phyloP scores from a whole-genome alignment of 2,329 filamentous ascomycete genomes.

The Epichloe typhina region DNA sequence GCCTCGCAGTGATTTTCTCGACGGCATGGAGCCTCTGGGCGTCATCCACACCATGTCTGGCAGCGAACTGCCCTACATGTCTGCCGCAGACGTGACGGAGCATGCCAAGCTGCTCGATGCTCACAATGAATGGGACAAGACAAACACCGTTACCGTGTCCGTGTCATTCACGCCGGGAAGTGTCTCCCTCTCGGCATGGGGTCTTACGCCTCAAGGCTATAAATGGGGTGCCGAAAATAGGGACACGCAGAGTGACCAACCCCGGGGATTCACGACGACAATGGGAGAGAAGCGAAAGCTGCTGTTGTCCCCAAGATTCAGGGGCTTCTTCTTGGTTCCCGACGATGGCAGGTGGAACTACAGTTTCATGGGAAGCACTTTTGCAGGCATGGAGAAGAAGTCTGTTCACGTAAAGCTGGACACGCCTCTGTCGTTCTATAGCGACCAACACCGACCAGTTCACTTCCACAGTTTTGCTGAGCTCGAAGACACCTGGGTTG shows the following conservation, averaged over 20 bases:
- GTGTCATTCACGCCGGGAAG: conserved; percentile 95
- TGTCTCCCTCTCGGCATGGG: conserved; percentile 88
- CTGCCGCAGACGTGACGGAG: conserved; percentile 83
- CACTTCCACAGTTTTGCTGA: conserved; percentile 98
- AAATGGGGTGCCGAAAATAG: conserved; percentile 97
- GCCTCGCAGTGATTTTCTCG: conserved; percentile 83
- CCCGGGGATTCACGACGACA: conserved; percentile 77
- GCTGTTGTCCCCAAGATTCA: conserved; percentile 81
- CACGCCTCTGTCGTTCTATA: conserved; percentile 82
- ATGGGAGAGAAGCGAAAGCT: conserved; percentile 96
- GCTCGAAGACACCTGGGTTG: conserved; percentile 92
- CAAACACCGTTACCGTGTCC: conserved; percentile 86
- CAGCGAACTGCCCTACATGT: conserved; percentile 94
- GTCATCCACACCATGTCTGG: conserved; percentile 93
- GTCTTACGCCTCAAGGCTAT: conserved; percentile 80
- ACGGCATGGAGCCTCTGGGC: conserved; percentile 77
- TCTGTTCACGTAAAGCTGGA: conserved; percentile 86
- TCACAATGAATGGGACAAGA: conserved; percentile 53
- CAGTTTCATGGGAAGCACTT: conserved; percentile 89
- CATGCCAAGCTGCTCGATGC: conserved; percentile 81
- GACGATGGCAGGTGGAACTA: conserved; percentile 92
- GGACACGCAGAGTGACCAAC: conserved; percentile 83
- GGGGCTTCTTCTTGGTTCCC: conserved; percentile 91
- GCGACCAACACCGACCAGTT: conserved; percentile 76
- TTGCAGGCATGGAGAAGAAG: conserved; percentile 82